Percentiles rank a stretch among this genome's conserved stretches.
These are phyloP conservation scores for Sporisorium sorghi DNA, from an alignment of 1,284 basidiomycete species.

Conservation along the genomic window DNA sequence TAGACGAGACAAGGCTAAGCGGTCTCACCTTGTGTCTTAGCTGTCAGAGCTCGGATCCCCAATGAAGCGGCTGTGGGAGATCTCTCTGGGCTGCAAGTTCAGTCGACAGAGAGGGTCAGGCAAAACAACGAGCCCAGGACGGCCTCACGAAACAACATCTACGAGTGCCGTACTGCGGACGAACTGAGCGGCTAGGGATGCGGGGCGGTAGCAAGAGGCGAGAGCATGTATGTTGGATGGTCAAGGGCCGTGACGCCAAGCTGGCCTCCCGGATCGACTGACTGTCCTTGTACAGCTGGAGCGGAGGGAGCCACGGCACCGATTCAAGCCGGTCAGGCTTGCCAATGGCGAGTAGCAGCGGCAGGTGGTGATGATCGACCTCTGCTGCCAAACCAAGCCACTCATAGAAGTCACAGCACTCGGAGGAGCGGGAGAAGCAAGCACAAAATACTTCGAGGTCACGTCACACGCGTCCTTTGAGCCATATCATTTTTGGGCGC, in stretches of 20 bases:
- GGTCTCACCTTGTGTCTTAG: background rate
- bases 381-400: background rate
- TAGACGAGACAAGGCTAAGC: background rate
- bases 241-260: slow-evolving; percentile 8
- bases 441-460: background rate
- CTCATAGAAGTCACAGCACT: background rate
- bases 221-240: background rate
- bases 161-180: background rate
- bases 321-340: background rate
- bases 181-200: background rate
- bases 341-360: background rate
- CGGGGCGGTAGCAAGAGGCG: background rate
- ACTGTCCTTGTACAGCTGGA: slow-evolving; percentile 3
- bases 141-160: slow-evolving; percentile 11
- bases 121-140: slow-evolving; percentile 5
- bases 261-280: background rate
- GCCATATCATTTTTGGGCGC: slow-evolving; percentile 38
- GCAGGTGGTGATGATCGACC: background rate
- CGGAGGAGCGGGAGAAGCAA: background rate
- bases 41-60: background rate
- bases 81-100: background rate
- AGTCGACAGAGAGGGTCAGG: background rate
- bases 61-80: no score
- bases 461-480: slow-evolving; percentile 24
- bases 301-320: background rate